phyloP scores from a whole-genome alignment of 1,284 basidiomycete species.

The Cystobasidium pallidum region DNA sequence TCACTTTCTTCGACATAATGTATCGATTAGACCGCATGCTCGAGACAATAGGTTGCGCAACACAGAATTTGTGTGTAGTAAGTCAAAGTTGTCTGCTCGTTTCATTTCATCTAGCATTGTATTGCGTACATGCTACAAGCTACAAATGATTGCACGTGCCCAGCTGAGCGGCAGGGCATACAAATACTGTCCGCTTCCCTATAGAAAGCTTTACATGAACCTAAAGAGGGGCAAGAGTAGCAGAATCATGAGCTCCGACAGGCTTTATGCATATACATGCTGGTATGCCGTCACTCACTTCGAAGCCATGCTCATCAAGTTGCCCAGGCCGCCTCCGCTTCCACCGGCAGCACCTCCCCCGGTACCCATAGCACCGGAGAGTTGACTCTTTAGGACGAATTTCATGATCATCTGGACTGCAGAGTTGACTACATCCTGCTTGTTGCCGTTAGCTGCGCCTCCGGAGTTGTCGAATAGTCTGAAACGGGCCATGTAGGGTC shows the following conservation, averaged over 20 bases:
- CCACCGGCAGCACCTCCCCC: constrained; percentile 17
- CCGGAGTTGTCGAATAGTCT: constrained; percentile 55
- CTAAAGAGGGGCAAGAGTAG: not conserved
- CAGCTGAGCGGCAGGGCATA: not conserved
- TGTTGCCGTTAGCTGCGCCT: constrained; percentile 52
- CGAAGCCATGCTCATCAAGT: constrained; percentile 34
- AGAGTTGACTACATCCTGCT: constrained; percentile 56
- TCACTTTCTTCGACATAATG: not conserved
- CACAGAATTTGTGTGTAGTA: not conserved
- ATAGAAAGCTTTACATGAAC: constrained; percentile 9
- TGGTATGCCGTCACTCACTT: constrained; percentile 15
- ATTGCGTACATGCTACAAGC: not conserved
- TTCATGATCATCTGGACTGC: constrained; percentile 55
- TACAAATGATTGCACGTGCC: not conserved
- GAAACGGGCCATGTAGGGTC: constrained; percentile 41
- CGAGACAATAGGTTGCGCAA: not conserved
- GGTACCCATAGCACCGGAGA: constrained; percentile 41
- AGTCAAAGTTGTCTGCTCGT: not conserved
- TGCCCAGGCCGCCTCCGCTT: constrained; percentile 29
- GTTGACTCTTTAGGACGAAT: constrained; percentile 54
- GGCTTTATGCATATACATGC: not conserved
- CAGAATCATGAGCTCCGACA: no score
- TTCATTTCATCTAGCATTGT: not conserved
- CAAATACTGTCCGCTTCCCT: not conserved
- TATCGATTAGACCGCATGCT: not conserved